Evolutionary conservation across 2,329 filamentous ascomycete species (phyloP).

Genomic region (Claviceps paspali): DNA sequence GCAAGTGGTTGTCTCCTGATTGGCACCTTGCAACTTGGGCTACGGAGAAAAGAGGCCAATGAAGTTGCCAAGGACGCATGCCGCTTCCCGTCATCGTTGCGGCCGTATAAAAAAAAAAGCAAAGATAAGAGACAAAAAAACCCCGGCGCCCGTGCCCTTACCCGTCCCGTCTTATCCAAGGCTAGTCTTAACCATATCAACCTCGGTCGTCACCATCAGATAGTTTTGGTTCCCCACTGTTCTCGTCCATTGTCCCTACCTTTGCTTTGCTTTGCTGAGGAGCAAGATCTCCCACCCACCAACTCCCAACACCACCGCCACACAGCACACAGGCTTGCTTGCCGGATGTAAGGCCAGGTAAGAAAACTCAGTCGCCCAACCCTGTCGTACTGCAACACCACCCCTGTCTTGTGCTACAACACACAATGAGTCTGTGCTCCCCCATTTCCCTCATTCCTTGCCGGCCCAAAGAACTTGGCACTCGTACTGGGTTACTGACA

Average conservation of each 20-base stretch:
- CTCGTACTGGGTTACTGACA: neutral
- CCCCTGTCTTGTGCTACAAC: neutral
- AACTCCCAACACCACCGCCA: neutral
- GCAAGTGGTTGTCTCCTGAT: neutral
- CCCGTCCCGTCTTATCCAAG: neutral
- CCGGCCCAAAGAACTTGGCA: no score
- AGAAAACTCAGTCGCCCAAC: neutral
- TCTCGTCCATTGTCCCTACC: neutral
- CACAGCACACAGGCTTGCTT: neutral
- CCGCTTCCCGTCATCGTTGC: slow-evolving; percentile 1
- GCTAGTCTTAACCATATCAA: neutral
- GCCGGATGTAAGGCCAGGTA: neutral
- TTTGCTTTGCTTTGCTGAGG: no score
- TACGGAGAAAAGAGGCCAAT: neutral
- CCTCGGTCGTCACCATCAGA: neutral
- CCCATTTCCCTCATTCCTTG: neutral
- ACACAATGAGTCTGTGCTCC: neutral
- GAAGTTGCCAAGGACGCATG: neutral
- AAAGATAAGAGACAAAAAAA: no score
- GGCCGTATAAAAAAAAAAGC: neutral
- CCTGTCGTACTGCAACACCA: slow-evolving; percentile 2
- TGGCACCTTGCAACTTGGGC: neutral
- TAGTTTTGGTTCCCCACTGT: neutral
- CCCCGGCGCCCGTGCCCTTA: neutral
- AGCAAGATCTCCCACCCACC: neutral